Percentiles rank a stretch among this genome's conserved stretches.
Conservation (phyloP, 2,329 filamentous ascomycete genomes). For the Colletotrichum cuscutae region DNA sequence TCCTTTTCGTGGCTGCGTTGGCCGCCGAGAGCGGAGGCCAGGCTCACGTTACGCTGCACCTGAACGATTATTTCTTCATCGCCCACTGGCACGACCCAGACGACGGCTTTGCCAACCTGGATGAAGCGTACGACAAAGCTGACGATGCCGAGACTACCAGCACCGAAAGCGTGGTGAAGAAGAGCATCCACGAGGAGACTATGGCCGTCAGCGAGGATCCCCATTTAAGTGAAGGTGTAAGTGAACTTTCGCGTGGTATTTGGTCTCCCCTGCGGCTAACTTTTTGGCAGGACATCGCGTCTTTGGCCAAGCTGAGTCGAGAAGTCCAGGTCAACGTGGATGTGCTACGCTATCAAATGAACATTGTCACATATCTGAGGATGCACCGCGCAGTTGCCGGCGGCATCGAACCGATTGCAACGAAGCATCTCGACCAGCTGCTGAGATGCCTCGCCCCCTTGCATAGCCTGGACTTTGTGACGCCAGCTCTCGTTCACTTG, state of each 20-base stretch:
- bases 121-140: slow-evolving; percentile 63
- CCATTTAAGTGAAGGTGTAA: slow-evolving; percentile 56
- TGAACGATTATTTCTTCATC: slow-evolving; percentile 88
- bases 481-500: slow-evolving; percentile 84
- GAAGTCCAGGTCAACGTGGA: slow-evolving; percentile 77
- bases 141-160: slow-evolving; percentile 47
- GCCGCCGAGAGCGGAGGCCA: slow-evolving; percentile 57
- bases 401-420: slow-evolving; percentile 82
- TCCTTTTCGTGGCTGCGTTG: slow-evolving; percentile 83
- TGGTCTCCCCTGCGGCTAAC: slow-evolving; percentile 26
- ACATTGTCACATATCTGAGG: slow-evolving; percentile 87
- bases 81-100: slow-evolving; percentile 83
- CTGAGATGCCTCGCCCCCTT: slow-evolving; percentile 81
- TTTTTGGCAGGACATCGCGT: slow-evolving; percentile 61
- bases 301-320: slow-evolving; percentile 67
- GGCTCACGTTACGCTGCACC: slow-evolving; percentile 63
- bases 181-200: slow-evolving; percentile 35
- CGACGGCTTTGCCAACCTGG: slow-evolving; percentile 80
- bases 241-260: slow-evolving; percentile 18
- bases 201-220: slow-evolving; percentile 37
- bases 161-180: slow-evolving; percentile 58
- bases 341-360: slow-evolving; percentile 84
- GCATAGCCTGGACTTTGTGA: slow-evolving; percentile 82
- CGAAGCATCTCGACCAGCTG: slow-evolving; percentile 78
- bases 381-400: slow-evolving; percentile 86